A percentile compares a stretch with the other conserved stretches of the same genome.
phyloP scores from a whole-genome alignment of 176 grass and related monocot genomes.

The Miscanthus lutarioriparius region DNA sequence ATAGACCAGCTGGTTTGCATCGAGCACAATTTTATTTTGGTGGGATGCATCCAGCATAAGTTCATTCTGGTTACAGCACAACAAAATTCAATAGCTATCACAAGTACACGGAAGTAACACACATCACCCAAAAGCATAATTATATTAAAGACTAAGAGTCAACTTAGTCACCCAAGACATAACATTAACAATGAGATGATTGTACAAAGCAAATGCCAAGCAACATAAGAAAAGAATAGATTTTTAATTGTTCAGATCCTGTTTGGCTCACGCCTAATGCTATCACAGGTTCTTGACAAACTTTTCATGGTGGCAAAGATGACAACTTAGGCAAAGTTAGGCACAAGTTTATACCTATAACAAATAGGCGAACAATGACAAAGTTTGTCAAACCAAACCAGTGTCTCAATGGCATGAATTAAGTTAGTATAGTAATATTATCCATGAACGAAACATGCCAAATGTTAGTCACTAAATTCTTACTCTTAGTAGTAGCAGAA shows the following conservation, averaged over 20 bases:
- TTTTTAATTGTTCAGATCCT: not conserved
- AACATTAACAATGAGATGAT: slow-evolving; percentile 5
- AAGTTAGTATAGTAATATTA: not conserved
- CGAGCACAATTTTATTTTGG: not conserved
- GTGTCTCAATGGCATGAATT: not conserved
- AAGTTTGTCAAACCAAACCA: not conserved
- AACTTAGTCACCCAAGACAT: slow-evolving; percentile 8
- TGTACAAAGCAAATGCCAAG: not conserved
- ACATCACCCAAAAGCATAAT: not conserved
- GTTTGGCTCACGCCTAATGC: not conserved
- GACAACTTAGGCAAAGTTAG: not conserved
- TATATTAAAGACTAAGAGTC: slow-evolving; percentile 2
- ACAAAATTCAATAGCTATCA: not conserved
- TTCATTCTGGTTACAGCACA: slow-evolving; percentile 1
- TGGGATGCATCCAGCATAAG: not conserved
- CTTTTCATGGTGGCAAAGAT: not conserved
- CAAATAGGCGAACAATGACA: not conserved
- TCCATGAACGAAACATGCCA: not conserved
- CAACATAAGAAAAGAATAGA: slow-evolving; percentile 4
- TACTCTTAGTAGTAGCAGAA: too few relatives aligned
- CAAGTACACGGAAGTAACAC: not conserved
- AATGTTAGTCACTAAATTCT: too few relatives aligned
- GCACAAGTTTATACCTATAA: not conserved
- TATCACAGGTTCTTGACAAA: not conserved
- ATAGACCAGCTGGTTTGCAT: slow-evolving; percentile 1